A percentile compares a stretch with the other conserved stretches of the same genome.
Evolutionary conservation across 192 early-diverging fungal genomes (phyloP).

Genomic region (Linnemannia elongata): DNA sequence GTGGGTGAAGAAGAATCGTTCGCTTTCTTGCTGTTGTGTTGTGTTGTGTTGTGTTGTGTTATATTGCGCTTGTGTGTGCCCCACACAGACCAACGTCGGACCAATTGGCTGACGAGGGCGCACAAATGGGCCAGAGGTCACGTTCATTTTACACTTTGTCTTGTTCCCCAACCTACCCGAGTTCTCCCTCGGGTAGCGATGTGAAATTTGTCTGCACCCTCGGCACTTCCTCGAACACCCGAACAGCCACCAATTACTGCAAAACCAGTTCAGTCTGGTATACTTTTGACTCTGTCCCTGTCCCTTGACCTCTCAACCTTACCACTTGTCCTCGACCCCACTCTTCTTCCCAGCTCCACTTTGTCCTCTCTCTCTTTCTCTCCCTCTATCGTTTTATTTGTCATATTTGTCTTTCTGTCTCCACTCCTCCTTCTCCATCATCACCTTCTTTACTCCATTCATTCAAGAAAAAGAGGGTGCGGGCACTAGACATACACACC

Average conservation of each 20-base stretch:
- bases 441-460: neutral
- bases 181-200: neutral
- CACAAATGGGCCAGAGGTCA: neutral
- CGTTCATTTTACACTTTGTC: neutral
- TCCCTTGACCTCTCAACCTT: neutral
- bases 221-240: neutral
- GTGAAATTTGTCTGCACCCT: neutral
- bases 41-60: neutral
- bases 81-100: neutral
- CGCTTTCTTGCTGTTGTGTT: neutral
- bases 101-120: neutral
- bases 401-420: neutral
- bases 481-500: neutral
- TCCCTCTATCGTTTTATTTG: neutral
- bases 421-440: neutral
- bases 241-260: constrained; percentile 3
- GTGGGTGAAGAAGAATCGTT: constrained; percentile 9
- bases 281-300: neutral
- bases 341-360: neutral
- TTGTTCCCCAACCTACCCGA: neutral
- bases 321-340: neutral
- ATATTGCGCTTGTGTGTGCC: too few species aligned
- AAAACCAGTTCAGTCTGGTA: neutral
- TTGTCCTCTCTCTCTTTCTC: neutral
- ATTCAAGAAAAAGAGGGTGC: too few species aligned